These are phyloP conservation scores for Podila verticillata DNA, from an alignment of 192 early-diverging fungal species.

Conservation along the genomic window DNA sequence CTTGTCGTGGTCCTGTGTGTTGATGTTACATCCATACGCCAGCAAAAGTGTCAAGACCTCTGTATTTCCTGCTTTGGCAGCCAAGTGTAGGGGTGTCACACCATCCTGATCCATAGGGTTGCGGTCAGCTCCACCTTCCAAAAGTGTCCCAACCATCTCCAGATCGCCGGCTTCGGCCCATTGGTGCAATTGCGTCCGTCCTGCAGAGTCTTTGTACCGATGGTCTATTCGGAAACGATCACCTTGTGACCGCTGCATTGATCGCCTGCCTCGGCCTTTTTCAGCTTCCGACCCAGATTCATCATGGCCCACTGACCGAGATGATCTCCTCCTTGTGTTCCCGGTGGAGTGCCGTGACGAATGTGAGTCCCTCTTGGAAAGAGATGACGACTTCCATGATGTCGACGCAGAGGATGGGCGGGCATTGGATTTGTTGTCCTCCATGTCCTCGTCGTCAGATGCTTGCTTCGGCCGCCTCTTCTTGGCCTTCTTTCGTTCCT, in stretches of 20 bases:
- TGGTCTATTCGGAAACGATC: slow-evolving; percentile 57
- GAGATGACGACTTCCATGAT: slow-evolving; percentile 3
- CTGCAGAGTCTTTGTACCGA: slow-evolving; percentile 63
- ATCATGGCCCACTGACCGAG: slow-evolving; percentile 25
- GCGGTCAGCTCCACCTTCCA: slow-evolving; percentile 69
- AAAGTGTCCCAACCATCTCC: slow-evolving; percentile 57
- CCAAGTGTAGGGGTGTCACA: slow-evolving; percentile 73
- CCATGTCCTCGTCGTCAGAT: slow-evolving; percentile 46
- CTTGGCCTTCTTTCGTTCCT: slow-evolving; percentile 53
- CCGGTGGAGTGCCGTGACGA: not conserved
- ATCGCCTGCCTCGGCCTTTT: slow-evolving; percentile 6
- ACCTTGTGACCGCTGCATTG: slow-evolving; percentile 31
- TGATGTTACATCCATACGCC: slow-evolving; percentile 66
- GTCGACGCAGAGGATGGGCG: slow-evolving; percentile 6
- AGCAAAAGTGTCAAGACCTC: slow-evolving; percentile 57
- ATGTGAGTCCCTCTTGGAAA: not conserved
- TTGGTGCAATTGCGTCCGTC: slow-evolving; percentile 73
- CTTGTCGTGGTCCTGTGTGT: slow-evolving; percentile 69
- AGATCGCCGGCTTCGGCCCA: slow-evolving; percentile 70
- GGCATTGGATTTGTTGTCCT: slow-evolving; percentile 22
- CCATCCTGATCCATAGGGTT: slow-evolving; percentile 72
- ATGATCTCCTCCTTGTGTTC: slow-evolving; percentile 18
- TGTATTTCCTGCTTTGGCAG: slow-evolving; percentile 64
- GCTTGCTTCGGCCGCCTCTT: slow-evolving; percentile 41
- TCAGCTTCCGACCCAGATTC: slow-evolving; percentile 25